Base-by-base conservation (phyloP, 2,329 filamentous ascomycete species). In the Ceratocystis colombiana region DNA sequence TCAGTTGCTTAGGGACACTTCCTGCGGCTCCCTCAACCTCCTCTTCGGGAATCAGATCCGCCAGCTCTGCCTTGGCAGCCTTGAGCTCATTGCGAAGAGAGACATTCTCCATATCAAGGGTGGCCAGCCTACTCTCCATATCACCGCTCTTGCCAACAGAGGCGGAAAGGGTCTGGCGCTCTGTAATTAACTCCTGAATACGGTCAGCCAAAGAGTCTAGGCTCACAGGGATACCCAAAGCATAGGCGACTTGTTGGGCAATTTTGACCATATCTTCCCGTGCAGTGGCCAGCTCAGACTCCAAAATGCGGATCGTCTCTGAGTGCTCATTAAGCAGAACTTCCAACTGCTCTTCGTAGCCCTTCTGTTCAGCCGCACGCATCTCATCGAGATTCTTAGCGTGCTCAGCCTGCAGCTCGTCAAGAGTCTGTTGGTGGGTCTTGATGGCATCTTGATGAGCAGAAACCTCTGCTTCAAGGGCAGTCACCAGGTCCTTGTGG, bases 201-300 rank as follows among this genome's bases (percentile, higher is more conserved):
- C 83, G 80, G 67, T 86, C 82, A 3, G 82, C 80, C 20, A 92
- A 77, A 74, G 86, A 84, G 67, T 87, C 84, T n/a, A 87, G 79
- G 71, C 84, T 86, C 57, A 86, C 82, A 25, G 88, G 82, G 15
- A 88, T 72, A 15, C 85, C 78, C 68, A 86, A 75, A 55, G 85
- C 79, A 73, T 79, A 78, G 66, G 85, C 78, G 64, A 90, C 83
- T 70, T 85, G 83, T 1, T 80, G 80, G 20, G 87, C 84, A 55
- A 88, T 79, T 72, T 83, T 85, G 71, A 81, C 80, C 55, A 90
- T 77, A 66, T 88, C 83, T 64, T 88, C 82, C 41, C 84, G 82
- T n/a, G 86, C 85, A 67, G 85, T 82, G 0, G 79, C 76, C 44
- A 88, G 82, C 55, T 89, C 86, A 37, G 77, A 74, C 72, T 88